Conservation (phyloP, 1,139 yeast genomes). For the Scheffersomyces illinoinensis region DNA sequence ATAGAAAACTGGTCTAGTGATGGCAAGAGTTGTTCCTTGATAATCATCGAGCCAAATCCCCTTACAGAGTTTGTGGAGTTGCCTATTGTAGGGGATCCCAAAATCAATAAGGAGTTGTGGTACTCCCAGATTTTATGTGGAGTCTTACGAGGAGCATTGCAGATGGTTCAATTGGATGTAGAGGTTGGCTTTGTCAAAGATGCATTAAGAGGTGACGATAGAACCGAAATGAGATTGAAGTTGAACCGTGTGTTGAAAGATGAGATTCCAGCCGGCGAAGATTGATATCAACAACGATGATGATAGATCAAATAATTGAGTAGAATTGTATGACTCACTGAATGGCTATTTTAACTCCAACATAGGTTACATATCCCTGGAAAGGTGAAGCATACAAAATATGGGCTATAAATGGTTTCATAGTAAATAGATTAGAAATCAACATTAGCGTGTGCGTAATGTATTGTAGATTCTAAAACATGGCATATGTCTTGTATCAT, state of each 20-base stretch:
- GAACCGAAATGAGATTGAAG: slow-evolving; percentile 76
- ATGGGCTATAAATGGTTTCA: neutral
- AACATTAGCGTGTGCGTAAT: neutral
- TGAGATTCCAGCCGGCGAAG: slow-evolving; percentile 97
- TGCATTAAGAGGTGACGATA: slow-evolving; percentile 76
- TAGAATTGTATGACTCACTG: neutral
- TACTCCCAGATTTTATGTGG: slow-evolving; percentile 90
- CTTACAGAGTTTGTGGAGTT: slow-evolving; percentile 93
- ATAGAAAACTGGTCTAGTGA: slow-evolving; percentile 79
- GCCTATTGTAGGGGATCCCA: slow-evolving; percentile 62
- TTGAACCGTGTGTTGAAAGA: slow-evolving; percentile 77
- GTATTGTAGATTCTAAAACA: neutral
- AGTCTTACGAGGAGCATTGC: slow-evolving; percentile 85
- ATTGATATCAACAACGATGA: slow-evolving; percentile 31
- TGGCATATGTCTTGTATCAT: too few species aligned
- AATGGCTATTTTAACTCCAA: neutral
- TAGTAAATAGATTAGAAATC: neutral
- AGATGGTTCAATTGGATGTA: slow-evolving; percentile 94
- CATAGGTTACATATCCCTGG: neutral
- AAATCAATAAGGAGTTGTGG: slow-evolving; percentile 79
- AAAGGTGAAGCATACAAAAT: neutral
- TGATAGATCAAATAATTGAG: neutral
- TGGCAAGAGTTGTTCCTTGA: slow-evolving; percentile 69
- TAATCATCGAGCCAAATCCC: slow-evolving; percentile 78
- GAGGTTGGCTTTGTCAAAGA: slow-evolving; percentile 83